Evolutionary conservation across 352 stramenopile species (phyloP), one percentile per base, ranked within the genome.

Genomic region (Pythium folliculosum): DNA sequence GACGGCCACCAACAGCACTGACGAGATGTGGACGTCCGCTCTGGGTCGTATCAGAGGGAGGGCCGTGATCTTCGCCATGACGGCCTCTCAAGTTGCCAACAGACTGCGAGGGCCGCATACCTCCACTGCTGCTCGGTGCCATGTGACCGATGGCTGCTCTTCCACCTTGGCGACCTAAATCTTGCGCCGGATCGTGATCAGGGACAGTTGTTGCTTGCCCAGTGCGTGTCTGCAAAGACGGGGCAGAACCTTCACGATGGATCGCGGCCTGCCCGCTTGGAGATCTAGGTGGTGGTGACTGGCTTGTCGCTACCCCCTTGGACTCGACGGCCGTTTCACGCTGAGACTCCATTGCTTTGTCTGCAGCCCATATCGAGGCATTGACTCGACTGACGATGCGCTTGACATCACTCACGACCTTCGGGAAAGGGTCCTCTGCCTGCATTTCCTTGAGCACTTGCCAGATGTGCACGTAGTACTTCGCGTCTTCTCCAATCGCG

Each of bases 391-490:
- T 62, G 19, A 82, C 67, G 40, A 82, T 69, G 10, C 57, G 47
- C 55, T 77, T 77, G 77, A 58, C 84, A 59, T 23, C 82, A 59
- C n/a, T 69, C 30, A 44, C 72, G 44, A 70, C 91, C 73, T 69
- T 70, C 12, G 81, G 82, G 72, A 95, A 91, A 1, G 87, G 77
- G 58, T 97, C 90, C n/a, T 68, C 69, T 19, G 84, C 70, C 62
- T 95, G 82, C 45, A 95, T 68, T 25, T 71, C 69, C 48, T 84
- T 77, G 40, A 97, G 71, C 25, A 70, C 60, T 43, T 78, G 76
- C 88, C 88, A 97, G 30, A 93, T 77, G 40, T 77, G 47, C 43
- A 75, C 60, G 65, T 96, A 93, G 54, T 86, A 78, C 37, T 91
- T 78, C 17, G 86, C 72, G 17, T 69, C 71, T 50, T 80, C 67